These are phyloP conservation scores for Pleurotus citrinopileatus DNA, from an alignment of 768 basidiomycete genomes.

Conservation along the genomic window DNA sequence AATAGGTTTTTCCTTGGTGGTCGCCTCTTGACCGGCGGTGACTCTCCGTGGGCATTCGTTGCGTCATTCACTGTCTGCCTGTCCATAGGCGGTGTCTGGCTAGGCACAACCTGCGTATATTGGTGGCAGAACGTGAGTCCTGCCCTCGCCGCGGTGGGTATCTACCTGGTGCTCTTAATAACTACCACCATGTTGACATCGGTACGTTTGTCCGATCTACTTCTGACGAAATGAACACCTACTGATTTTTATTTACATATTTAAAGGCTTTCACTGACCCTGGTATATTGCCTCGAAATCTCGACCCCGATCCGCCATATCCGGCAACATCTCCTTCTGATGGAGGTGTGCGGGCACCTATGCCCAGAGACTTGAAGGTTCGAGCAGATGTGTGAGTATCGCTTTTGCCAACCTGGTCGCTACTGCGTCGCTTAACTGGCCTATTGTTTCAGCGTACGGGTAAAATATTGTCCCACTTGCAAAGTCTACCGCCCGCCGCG, in stretches of 20 bases:
- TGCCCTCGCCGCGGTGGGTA: conserved; percentile 56
- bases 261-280: conserved; percentile 74
- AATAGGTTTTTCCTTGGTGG: conserved; percentile 79
- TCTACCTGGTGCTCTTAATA: conserved; percentile 56
- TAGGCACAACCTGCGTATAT: conserved; percentile 85
- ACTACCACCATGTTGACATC: conserved; percentile 77
- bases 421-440: neutral
- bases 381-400: conserved; percentile 67
- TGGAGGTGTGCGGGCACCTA: conserved; percentile 56
- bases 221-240: neutral
- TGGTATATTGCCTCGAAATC: conserved; percentile 84
- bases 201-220: conserved; percentile 47
- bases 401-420: neutral
- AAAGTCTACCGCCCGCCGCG: conserved; percentile 90
- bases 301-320: conserved; percentile 86
- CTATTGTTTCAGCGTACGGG: conserved; percentile 60
- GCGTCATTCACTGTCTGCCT: conserved; percentile 59
- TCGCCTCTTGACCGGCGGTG: conserved; percentile 78
- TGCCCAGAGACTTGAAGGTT: conserved; percentile 81
- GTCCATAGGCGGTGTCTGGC: conserved; percentile 76
- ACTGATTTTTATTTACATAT: conserved; percentile 7
- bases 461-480: conserved; percentile 95
- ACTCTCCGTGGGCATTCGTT: conserved; percentile 81
- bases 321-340: conserved; percentile 62
- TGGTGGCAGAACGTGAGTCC: conserved; percentile 83